Evolutionary conservation across 1,284 basidiomycete species (phyloP), one percentile per base, ranked within the genome.

Genomic region (Trametes hirsuta): DNA sequence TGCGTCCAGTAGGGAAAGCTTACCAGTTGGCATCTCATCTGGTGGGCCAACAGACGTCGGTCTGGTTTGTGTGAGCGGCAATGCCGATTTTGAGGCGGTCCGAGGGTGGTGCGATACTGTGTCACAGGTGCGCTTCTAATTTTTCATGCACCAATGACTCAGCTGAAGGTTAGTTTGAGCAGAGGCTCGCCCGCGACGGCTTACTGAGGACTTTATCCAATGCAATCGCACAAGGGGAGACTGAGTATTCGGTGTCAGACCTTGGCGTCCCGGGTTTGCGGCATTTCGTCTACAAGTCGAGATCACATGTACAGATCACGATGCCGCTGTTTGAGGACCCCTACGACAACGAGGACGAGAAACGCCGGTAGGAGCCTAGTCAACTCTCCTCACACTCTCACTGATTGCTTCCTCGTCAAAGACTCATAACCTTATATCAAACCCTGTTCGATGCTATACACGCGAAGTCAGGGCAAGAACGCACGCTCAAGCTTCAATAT

Each of bases 211-310:
- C 81, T 63, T 75, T 87, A 55, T 69, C 75, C 15, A 76, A 79
- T 44, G 77, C 80, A 5, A 80, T 85, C 49, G 66, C 71, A 4
- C 75, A 79, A 18, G 81, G 82, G n/a, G 71, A 79, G 46, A 84
- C 83, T 2, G 80, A 85, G 50, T 92, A 93, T 66, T 79, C 81
- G 6, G 86, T 86, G 21, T 81, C 84, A 3, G 88, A 91, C 45
- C 77, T 98, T 1, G 87, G 87, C 4, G 89, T 97, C 55, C 91
- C 94, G 1, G 95, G 95, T 0, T 76, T 99, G 25, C 84, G 93
- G 30, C 97, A 99, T 75, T 99, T 98, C 71, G 77, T 97, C 53
- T 98, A 97, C 80, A 98, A 97, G 76, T 94, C 92, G 18, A 84
- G 94, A 18, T 78, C 85, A 15, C 85, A 93, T 66, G 94, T 98